These are phyloP conservation scores for Adansonia madagascariensis DNA, from an alignment of 441 rosid species.

Conservation along the genomic window DNA sequence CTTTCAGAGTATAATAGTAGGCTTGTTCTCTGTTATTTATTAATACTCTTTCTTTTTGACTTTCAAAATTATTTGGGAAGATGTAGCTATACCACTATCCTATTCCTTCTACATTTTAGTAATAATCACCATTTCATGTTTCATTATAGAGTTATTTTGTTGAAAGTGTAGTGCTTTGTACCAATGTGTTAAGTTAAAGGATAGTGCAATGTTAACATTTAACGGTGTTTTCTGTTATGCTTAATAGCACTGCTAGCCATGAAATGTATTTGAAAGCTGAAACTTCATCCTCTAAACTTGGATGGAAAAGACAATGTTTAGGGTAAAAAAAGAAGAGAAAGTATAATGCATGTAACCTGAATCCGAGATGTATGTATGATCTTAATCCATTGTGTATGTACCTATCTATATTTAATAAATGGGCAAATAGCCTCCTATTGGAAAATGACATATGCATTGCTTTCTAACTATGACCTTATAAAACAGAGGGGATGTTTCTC, in stretches of 20 bases:
- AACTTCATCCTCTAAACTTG: background rate
- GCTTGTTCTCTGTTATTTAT: background rate
- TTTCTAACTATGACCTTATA: conserved; percentile 29
- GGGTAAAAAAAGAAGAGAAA: background rate
- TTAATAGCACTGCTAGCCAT: background rate
- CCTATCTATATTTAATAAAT: conserved; percentile 14
- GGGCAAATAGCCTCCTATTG: background rate
- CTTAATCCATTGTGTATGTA: background rate
- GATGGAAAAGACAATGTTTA: background rate
- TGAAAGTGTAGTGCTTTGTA: background rate
- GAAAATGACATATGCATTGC: background rate
- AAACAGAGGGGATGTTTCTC: conserved; percentile 82
- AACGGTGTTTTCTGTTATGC: background rate
- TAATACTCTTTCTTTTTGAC: background rate
- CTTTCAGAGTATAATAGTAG: conserved; percentile 11
- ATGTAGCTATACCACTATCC: background rate
- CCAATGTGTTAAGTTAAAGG: background rate
- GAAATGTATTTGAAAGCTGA: conserved; percentile 6
- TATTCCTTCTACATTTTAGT: background rate
- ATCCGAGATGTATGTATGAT: background rate
- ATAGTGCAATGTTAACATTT: background rate
- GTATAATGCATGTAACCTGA: conserved; percentile 19
- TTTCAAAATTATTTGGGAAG: background rate
- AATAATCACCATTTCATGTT: background rate
- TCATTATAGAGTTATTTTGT: background rate